Evolutionary conservation across 2,329 filamentous ascomycete species (phyloP).

Genomic region (Kalmusia sp.): DNA sequence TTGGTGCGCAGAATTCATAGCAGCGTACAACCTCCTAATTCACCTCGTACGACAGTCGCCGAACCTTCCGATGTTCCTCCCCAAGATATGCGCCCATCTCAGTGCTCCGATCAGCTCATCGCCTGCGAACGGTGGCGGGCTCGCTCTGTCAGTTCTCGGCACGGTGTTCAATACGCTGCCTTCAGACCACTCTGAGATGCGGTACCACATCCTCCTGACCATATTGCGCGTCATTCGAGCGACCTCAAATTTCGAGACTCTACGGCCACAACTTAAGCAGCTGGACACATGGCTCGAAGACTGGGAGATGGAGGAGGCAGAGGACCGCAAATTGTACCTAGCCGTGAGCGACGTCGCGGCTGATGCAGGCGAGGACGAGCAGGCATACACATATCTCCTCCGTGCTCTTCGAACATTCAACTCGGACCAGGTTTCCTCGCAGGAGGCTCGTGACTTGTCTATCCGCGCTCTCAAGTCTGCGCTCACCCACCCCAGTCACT

Average conservation of each 20-base stretch:
- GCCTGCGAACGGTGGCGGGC: constrained; percentile 80
- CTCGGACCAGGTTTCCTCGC: constrained; percentile 59
- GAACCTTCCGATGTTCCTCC: constrained; percentile 84
- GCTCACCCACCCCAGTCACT: constrained; percentile 70
- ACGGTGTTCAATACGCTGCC: constrained; percentile 96
- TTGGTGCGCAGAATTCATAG: constrained; percentile 75
- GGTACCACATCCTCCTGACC: constrained; percentile 89
- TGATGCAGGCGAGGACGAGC: constrained; percentile 78
- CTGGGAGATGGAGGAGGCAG: constrained; percentile 84
- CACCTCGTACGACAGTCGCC: constrained; percentile 89
- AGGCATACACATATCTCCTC: constrained; percentile 75
- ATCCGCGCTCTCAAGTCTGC: constrained; percentile 71
- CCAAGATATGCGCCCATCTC: constrained; percentile 87
- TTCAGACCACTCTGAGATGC: constrained; percentile 72
- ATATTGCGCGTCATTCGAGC: constrained; percentile 85
- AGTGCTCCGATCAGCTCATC: constrained; percentile 82
- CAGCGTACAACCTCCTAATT: constrained; percentile 95
- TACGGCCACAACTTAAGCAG: constrained; percentile 83
- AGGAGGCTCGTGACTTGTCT: constrained; percentile 65
- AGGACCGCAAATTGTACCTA: constrained; percentile 83
- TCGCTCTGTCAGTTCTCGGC: constrained; percentile 88
- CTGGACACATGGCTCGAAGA: constrained; percentile 81
- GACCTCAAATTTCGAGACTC: constrained; percentile 72
- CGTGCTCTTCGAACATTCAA: constrained; percentile 81
- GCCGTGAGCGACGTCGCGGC: constrained; percentile 81